Conservation (phyloP, 208 protist genomes). For the Trypanosoma caninum region DNA sequence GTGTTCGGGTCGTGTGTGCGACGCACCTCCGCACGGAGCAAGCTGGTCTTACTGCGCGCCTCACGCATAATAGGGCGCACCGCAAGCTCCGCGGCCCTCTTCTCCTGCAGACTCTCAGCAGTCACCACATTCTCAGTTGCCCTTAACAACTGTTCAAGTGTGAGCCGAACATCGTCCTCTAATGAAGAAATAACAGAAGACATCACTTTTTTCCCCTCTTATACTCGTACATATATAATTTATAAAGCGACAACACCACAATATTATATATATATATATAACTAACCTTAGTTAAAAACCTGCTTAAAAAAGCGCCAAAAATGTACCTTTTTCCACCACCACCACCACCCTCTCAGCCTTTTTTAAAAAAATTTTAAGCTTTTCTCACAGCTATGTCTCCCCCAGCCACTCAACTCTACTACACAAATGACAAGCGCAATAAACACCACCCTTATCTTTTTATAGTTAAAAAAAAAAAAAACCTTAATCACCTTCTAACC, state of each 20-base stretch:
- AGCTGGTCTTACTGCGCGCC: constrained; percentile 56
- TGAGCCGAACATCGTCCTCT: constrained; percentile 36
- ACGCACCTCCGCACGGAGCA: constrained; percentile 63
- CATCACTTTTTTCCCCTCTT: neutral
- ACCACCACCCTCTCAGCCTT: no score
- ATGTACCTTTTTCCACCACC: no score
- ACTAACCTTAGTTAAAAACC: no score
- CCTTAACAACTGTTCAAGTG: constrained; percentile 38
- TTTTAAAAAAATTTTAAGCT: no score
- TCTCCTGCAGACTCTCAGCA: constrained; percentile 41
- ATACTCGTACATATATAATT: neutral
- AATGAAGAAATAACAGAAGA: neutral
- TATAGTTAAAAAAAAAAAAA: no score
- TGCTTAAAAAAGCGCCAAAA: no score
- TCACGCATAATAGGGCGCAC: constrained; percentile 61
- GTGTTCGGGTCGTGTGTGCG: constrained; percentile 45
- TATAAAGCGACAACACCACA: neutral
- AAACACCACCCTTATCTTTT: no score
- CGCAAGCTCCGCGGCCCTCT: constrained; percentile 65
- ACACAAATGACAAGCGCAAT: no score
- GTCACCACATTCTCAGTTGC: constrained; percentile 54
- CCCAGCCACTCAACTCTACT: no score
- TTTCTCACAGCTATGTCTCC: no score
- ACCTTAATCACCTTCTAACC: no score
- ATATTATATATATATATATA: no score